These are phyloP conservation scores for Hypoxylon sp. DNA, from an alignment of 2,329 filamentous ascomycete genomes.

Conservation along the genomic window DNA sequence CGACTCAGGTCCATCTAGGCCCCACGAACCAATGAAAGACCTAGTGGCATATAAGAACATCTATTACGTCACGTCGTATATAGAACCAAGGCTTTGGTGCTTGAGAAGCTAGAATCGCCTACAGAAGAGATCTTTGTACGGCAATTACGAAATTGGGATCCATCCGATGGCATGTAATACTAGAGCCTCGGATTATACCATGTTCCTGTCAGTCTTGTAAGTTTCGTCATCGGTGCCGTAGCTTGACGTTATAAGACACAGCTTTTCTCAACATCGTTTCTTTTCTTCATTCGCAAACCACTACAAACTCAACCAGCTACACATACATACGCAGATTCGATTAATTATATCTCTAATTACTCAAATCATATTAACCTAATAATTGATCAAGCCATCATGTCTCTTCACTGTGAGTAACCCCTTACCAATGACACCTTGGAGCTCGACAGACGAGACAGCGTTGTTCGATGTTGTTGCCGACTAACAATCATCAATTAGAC, in stretches of 20 bases:
- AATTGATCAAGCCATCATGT: slow-evolving; percentile 61
- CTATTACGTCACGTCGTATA: slow-evolving; percentile 44
- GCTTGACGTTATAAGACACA: slow-evolving; percentile 42
- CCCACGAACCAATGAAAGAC: slow-evolving; percentile 28
- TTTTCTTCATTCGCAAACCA: slow-evolving; percentile 16
- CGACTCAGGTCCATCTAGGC: slow-evolving; percentile 31
- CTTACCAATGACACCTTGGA: background rate
- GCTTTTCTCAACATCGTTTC: slow-evolving; percentile 33
- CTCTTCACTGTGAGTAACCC: slow-evolving; percentile 69
- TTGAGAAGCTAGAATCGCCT: slow-evolving; percentile 18
- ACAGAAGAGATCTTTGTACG: slow-evolving; percentile 20
- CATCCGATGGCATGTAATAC: slow-evolving; percentile 11
- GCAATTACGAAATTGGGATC: slow-evolving; percentile 25
- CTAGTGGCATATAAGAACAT: slow-evolving; percentile 34
- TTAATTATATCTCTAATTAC: background rate
- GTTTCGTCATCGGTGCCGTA: slow-evolving; percentile 43
- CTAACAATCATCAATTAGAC: slow-evolving; percentile 57
- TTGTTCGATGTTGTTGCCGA: background rate
- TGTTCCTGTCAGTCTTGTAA: slow-evolving; percentile 27
- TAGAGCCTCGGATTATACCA: slow-evolving; percentile 36
- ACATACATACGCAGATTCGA: slow-evolving; percentile 26
- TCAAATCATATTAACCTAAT: slow-evolving; percentile 27
- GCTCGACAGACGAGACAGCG: background rate
- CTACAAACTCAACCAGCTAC: slow-evolving; percentile 4
- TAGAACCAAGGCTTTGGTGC: slow-evolving; percentile 24